Evolutionary conservation across 805 yeast species (phyloP).

Genomic region (Lachancea mirantina): DNA sequence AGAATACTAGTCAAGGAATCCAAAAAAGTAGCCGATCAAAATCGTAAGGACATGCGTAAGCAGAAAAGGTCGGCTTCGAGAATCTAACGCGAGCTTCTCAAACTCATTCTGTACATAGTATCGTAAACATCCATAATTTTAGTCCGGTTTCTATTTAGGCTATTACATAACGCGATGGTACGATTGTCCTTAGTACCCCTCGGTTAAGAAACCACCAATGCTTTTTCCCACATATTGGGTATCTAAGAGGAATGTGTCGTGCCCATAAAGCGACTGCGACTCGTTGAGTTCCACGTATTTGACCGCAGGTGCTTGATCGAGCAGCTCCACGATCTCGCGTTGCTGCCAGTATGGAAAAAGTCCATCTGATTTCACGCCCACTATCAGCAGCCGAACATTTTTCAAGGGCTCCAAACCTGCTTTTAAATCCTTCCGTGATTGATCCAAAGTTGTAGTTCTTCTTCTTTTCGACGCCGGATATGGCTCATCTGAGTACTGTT

Average conservation of each 20-base stretch:
- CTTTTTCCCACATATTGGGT: conserved; percentile 75
- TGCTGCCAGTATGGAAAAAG: conserved; percentile 95
- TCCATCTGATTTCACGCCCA: conserved; percentile 91
- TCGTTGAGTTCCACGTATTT: conserved; percentile 68
- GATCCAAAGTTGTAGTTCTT: conserved; percentile 45
- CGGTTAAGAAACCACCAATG: conserved; percentile 51
- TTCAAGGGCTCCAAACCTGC: conserved; percentile 59
- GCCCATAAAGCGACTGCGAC: conserved; percentile 78
- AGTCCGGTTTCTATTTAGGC: neutral
- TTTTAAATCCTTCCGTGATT: conserved; percentile 52
- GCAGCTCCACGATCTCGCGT: conserved; percentile 61
- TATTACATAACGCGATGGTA: conserved; percentile 7
- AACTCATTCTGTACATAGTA: too few species aligned
- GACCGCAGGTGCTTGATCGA: conserved; percentile 40
- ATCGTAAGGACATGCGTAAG: conserved; percentile 40
- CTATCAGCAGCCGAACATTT: conserved; percentile 60
- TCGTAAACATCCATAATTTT: neutral
- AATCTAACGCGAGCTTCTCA: too few species aligned
- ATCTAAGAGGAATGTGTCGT: conserved; percentile 81
- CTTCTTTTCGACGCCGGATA: conserved; percentile 39
- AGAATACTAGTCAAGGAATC: conserved; percentile 49
- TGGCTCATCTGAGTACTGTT: conserved; percentile 17
- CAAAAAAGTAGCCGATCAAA: conserved; percentile 40
- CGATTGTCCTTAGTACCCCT: neutral
- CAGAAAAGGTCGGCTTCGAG: conserved; percentile 32